phyloP scores from a whole-genome alignment of 495 filamentous ascomycete genomes.

The Friedmanniomyces endolithicus region DNA sequence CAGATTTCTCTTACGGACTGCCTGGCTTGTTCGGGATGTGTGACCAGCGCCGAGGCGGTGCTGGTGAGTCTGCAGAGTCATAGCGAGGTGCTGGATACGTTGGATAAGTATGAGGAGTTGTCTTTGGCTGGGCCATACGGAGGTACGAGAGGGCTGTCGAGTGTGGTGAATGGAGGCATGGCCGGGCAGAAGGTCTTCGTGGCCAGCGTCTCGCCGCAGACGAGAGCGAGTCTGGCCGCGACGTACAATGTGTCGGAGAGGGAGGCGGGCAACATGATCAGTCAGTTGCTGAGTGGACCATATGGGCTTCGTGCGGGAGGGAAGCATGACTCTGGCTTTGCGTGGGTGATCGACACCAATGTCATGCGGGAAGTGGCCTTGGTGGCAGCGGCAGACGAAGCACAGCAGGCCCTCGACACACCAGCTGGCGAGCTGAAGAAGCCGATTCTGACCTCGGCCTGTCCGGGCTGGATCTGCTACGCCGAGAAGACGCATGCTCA shows the following conservation, averaged over 20 bases:
- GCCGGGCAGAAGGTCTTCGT: conserved; percentile 56
- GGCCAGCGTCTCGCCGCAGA: conserved; percentile 84
- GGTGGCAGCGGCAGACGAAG: conserved; percentile 69
- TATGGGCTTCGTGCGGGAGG: conserved; percentile 57
- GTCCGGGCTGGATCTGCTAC: conserved; percentile 97
- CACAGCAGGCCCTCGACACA: conserved; percentile 23
- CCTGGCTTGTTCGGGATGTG: conserved; percentile 92
- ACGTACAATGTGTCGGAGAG: conserved; percentile 58
- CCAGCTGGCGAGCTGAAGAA: conserved; percentile 37
- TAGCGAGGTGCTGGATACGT: conserved; percentile 68
- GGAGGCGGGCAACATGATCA: conserved; percentile 68
- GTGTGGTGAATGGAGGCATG: neutral
- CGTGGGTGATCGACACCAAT: conserved; percentile 81
- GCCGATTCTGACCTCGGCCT: conserved; percentile 80
- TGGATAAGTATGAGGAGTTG: conserved; percentile 53
- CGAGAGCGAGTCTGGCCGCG: conserved; percentile 73
- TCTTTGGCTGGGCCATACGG: conserved; percentile 18
- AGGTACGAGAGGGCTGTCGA: conserved; percentile 1
- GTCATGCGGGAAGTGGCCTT: conserved; percentile 62
- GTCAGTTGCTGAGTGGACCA: conserved; percentile 61
- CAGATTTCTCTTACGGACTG: conserved; percentile 96
- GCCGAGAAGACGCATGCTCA: conserved; percentile 94
- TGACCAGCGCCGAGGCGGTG: conserved; percentile 92
- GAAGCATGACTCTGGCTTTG: conserved; percentile 60
- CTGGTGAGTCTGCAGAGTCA: conserved; percentile 88